phyloP scores from a whole-genome alignment of 2,329 filamentous ascomycete species.

The Microthyrium microscopicum region DNA sequence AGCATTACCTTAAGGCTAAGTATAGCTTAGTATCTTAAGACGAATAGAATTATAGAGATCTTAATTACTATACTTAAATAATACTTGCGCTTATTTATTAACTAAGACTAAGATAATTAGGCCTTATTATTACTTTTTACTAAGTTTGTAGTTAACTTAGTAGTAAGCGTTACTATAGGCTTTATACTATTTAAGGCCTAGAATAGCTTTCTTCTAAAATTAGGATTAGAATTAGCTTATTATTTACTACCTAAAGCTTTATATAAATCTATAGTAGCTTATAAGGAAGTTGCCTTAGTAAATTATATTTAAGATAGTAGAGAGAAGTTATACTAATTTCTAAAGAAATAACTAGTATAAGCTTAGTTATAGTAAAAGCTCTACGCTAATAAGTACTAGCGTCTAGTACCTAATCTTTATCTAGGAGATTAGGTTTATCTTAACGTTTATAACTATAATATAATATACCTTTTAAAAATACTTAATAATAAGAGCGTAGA shows the following conservation, averaged over 20 bases:
- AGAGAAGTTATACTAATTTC: too few species aligned
- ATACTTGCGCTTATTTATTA: constrained; percentile 6
- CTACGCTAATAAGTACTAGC: too few species aligned
- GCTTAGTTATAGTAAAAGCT: too few species aligned
- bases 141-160: neutral
- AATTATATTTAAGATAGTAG: neutral
- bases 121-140: neutral
- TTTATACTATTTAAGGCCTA: neutral
- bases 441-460: neutral
- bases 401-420: too few species aligned
- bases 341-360: too few species aligned
- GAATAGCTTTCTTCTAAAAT: neutral
- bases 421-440: neutral
- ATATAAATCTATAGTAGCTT: neutral
- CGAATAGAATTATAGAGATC: constrained; percentile 9
- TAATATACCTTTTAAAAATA: neutral
- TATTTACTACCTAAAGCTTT: neutral
- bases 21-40: constrained; percentile 7
- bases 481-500: neutral
- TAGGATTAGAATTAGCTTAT: neutral
- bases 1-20: too few species aligned
- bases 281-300: neutral
- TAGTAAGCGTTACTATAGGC: neutral
- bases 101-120: neutral
- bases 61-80: constrained; percentile 7